Base-by-base conservation (phyloP, 1,284 basidiomycete species). In the Apiotrichum gamsii region DNA sequence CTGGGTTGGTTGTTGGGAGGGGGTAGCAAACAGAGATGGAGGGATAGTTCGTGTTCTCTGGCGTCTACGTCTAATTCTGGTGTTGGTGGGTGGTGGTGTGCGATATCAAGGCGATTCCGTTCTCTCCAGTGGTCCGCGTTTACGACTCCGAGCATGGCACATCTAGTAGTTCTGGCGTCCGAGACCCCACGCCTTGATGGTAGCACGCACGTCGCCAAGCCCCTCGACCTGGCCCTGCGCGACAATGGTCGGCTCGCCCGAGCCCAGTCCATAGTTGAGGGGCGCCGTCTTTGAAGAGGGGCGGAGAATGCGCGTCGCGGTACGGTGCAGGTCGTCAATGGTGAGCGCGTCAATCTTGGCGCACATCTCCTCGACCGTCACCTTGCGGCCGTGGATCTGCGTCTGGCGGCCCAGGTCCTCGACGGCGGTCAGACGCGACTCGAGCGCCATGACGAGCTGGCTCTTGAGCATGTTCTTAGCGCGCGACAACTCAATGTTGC, bases 381-480 rank as follows among this genome's bases (percentile, higher is more conserved):
- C 80, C 69, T 88, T 91, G 61, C 85, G 82, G 47, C 84, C 82
- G 64, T 95, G 90, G n/a, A 94, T 87, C 58, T 96, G 82, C 33
- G 94, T 81, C 82, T 95, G 75, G 18, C 72, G 65, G n/a, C 77
- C 77, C 20, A 78, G 65, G 52, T 78, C 77, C 69, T 94, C 90
- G 1, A 93, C 89, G 63, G 90, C 89, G 3, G 96, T 83, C 20
- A 88, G 77, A 31, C 89, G 76, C 62, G 88, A 91, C 76, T 98
- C 94, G 36, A 97, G 75, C 5, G 90, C 89, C 94, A 97, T 97
- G 74, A 94, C 87, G 57, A 98, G 74, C 51, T 84, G 87, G 37
- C 84, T 87, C 75, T 93, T 93, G 52, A 98, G 80, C 77, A 97
- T 94, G 68, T 97, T 97, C 77, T 91, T 93, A 31, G 94, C 94